phyloP scores from a whole-genome alignment of 2,329 filamentous ascomycete species.

The Cadophora gregata region DNA sequence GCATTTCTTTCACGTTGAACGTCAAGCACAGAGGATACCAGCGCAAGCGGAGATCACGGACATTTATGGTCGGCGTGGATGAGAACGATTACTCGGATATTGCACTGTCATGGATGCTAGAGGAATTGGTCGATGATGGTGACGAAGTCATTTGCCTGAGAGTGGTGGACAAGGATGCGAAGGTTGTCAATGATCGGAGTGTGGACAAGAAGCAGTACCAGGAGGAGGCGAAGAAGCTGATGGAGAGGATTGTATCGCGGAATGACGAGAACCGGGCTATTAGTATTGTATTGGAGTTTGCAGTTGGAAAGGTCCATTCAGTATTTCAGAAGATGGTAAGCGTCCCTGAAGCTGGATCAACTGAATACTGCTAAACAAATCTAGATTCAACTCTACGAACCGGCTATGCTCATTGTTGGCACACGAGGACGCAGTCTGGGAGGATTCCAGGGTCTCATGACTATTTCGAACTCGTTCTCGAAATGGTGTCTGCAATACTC shows the following conservation, averaged over 20 bases:
- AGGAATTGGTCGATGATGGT: slow-evolving; percentile 78
- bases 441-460: slow-evolving; percentile 72
- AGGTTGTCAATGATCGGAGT: slow-evolving; percentile 64
- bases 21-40: slow-evolving; percentile 76
- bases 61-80: slow-evolving; percentile 75
- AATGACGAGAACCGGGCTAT: slow-evolving; percentile 75
- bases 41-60: slow-evolving; percentile 69
- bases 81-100: slow-evolving; percentile 78
- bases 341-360: slow-evolving; percentile 14
- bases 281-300: slow-evolving; percentile 73
- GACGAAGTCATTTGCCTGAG: slow-evolving; percentile 77
- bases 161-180: slow-evolving; percentile 74
- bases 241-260: slow-evolving; percentile 70
- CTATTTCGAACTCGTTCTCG: slow-evolving; percentile 66
- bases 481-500: slow-evolving; percentile 79
- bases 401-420: slow-evolving; percentile 74
- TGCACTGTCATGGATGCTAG: slow-evolving; percentile 75
- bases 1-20: slow-evolving; percentile 71
- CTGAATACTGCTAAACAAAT: not conserved
- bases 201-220: slow-evolving; percentile 67
- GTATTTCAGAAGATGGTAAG: slow-evolving; percentile 76
- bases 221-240: slow-evolving; percentile 66
- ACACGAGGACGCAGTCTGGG: slow-evolving; percentile 72
- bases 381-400: slow-evolving; percentile 75
- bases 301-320: slow-evolving; percentile 73